A percentile compares a stretch with the other conserved stretches of the same genome.
Evolutionary conservation across 176 grass and related monocot genomes (phyloP).

Genomic region (Typha latifolia): DNA sequence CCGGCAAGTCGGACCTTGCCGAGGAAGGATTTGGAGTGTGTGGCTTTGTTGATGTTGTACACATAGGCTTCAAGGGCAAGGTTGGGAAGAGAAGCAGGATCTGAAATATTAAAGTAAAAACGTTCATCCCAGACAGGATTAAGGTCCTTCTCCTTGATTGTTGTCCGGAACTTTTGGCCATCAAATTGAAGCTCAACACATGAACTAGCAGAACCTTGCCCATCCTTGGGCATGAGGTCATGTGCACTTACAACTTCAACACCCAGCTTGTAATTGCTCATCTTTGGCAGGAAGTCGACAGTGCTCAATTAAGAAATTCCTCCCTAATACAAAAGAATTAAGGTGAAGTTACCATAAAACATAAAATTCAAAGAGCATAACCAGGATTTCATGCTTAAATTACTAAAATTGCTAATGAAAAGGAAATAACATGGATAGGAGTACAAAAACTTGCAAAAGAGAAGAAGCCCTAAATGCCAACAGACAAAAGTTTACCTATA

Average conservation of each 20-base stretch:
- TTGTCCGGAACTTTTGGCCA: constrained; percentile 79
- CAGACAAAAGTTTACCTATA: neutral
- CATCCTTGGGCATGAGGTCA: constrained; percentile 94
- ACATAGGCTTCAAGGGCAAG: constrained; percentile 85
- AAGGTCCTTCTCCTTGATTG: constrained; percentile 74
- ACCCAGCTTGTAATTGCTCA: constrained; percentile 53
- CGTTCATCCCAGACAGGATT: constrained; percentile 78
- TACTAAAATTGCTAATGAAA: neutral
- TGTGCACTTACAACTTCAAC: constrained; percentile 80
- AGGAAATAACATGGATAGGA: neutral
- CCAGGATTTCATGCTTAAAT: neutral
- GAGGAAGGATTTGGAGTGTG: constrained; percentile 55
- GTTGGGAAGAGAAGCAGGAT: constrained; percentile 59
- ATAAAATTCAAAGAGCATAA: neutral
- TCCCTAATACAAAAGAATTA: neutral
- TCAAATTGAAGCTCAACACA: constrained; percentile 83
- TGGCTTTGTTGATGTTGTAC: constrained; percentile 56
- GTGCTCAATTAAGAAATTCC: neutral
- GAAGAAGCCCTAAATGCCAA: neutral
- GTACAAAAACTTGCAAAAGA: neutral
- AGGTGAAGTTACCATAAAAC: neutral
- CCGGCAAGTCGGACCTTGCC: constrained; percentile 87
- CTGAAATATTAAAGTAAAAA: constrained; percentile 82
- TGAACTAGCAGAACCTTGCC: constrained; percentile 73
- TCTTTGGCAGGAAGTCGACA: neutral